Base-by-base conservation (phyloP, 1,139 yeast species). In the Candida sp. region DNA sequence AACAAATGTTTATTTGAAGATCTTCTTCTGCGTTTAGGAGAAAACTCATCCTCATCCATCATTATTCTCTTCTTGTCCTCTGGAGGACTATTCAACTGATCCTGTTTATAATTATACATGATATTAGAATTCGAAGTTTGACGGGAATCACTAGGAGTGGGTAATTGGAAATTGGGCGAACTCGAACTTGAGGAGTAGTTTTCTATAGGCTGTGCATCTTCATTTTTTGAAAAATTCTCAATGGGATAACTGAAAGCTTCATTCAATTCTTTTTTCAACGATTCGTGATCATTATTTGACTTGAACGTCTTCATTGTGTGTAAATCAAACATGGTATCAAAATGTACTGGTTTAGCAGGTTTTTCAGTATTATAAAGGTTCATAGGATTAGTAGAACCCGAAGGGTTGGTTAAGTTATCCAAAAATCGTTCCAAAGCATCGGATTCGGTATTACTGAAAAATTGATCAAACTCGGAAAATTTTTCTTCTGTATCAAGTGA, bases 1-100 rank as follows among this genome's bases (percentile, higher is more conserved):
- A 86, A 68, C 11, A 71, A 59, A n/a, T 73, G 82, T 63, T 70
- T 79, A 51, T 66, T 61, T 15, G 65, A 54, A 19, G 66, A 58
- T 48, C 70, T 61, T 48, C 60, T 61, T 40, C 68, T 59, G 51
- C 64, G 68, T 42, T 56, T 60, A 3, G 44, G 34, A 33, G 41
- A 29, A 11, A 21, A 22, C 25, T 49, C 47, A 35, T 52, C 54
- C 15, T 49, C 51, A 9, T 43, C 49, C 22, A 43, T 38, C 19
- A 37, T 37, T n/a, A 19, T 39, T 34, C 48, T 39, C 23, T 48
- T 49, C 34, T 36, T 47, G 15, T 40, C 37, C 38, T 50, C 53
- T 9, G 50, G 52, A 21, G 53, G 53, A 3, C 49, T 48, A 15
- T 49, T 48, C 8, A 37, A 37, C 27, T 33, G 41, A 9, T 38